Base-by-base conservation (phyloP, 768 basidiomycete genomes). In the Amanita molliuscula region DNA sequence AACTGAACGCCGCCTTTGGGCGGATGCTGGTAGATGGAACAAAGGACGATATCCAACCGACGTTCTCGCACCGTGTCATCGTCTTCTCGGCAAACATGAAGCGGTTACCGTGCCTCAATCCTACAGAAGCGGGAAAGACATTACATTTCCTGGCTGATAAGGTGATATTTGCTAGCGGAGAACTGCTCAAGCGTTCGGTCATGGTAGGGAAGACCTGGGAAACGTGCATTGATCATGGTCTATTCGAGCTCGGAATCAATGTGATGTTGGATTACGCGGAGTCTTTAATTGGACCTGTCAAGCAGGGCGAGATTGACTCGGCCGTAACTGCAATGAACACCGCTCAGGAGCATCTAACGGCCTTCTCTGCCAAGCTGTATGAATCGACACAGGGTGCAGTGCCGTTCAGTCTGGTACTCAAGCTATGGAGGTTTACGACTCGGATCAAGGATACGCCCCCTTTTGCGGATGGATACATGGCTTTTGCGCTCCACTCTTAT, bases 1-100 rank as follows among this genome's bases (percentile, higher is more conserved):
- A 84, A 4, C 67, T 86, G 47, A 80, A 84, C 58, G 65, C 70
- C 48, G 54, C 84, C 3, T 82, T 76, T 54, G 60, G 65, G n/a
- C 56, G 61, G 18, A 65, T 76, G 33, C 53, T 69, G 20, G 42
- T 64, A 9, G 59, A 67, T 46, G 65, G 67, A 4, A 45, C 54
- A n/a, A 57, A 60, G n/a, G 67, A 73, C 36, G 63, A 62, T 16
- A 57, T 71, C 18, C 47, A 47, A 13, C 56, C 75, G 21, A 66
- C 65, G 7, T 25, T 58, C 2, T 57, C 65, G 21, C 76, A 77
- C 53, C 69, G 67, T 16, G 55, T 63, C 9, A 56, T 77, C 38
- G 67, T 79, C 4, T 71, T 76, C 46, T 56, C 58, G 2, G 62
- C 65, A 11, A 71, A 71, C 51, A 61, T 71, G 56, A 41, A 48